Conservation (phyloP, 2,329 filamentous ascomycete genomes). For the Pestalotiopsis fici region DNA sequence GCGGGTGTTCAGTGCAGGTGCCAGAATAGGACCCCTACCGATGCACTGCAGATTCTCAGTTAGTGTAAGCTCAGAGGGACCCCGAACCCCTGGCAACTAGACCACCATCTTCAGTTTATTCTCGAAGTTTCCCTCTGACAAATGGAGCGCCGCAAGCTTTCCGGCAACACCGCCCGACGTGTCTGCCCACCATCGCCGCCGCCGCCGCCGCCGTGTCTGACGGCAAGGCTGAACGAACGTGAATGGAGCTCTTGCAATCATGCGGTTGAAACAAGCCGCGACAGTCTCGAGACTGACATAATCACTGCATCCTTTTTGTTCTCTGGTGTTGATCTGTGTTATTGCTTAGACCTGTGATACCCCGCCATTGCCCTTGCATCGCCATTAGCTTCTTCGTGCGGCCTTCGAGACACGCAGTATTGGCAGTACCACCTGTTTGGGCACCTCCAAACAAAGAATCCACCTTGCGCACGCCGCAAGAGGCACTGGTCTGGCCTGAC, state of each 20-base stretch:
- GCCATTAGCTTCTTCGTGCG: background rate
- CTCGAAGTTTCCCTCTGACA: constrained; percentile 8
- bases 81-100: background rate
- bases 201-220: background rate
- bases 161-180: background rate
- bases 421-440: background rate
- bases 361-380: background rate
- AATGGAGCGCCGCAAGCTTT: background rate
- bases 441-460: background rate
- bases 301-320: background rate
- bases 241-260: background rate
- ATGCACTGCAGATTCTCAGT: no score
- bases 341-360: background rate
- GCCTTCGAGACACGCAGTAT: background rate
- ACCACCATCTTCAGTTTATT: background rate
- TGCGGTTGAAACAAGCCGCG: background rate
- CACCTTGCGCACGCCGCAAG: background rate
- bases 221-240: background rate
- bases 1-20: no score
- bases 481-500: background rate
- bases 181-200: background rate
- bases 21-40: no score
- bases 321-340: background rate
- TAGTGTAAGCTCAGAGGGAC: background rate
- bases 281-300: background rate